Base-by-base conservation (phyloP, 2,329 filamentous ascomycete species). In the Fusarium sublunatum region DNA sequence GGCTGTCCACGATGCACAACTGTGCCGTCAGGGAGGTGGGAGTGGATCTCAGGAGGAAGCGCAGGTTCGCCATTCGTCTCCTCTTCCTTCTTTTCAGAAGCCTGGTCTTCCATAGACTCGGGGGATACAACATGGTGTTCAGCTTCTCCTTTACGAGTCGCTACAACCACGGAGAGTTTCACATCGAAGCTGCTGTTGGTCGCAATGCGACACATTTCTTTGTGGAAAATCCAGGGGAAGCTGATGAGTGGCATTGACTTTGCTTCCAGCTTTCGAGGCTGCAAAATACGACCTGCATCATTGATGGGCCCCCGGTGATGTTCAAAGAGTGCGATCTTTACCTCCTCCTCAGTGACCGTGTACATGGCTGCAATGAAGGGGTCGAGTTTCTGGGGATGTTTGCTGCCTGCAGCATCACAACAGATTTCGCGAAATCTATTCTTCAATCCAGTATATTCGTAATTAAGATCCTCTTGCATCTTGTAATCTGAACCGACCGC, bases 171-270 rank as follows among this genome's bases (percentile, higher is more conserved):
- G 4, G 61, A 60, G 11, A 62, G 61, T 31, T 62, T 67, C 9
- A 66, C 67, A 25, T 68, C 64, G 41, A 48, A 25, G 19, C 40
- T 24, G n/a, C 57, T 70, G 68, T n/a, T 49, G 59, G 13, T 61
- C 62, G 3, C 71, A 28, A 78, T 68, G 12, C 74, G 71, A 34
- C 74, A 71, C 66, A 78, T 63, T 26, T 92, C 85, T 40, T 84
- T 82, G 11, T 88, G 82, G 64, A 98, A 96, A 2, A 98, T 80
- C 95, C 95, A 99, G 0, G 95, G 94, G 69, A 97, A 98, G 57
- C 90, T 95, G 68, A 97, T 95, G 8, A 98, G 79, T 0, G 95
- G 94, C 82, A 93, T 89, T 3, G 79, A 77, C 8, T 79, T 79
- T 3, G 80, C 70, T 10, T 75, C 60, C 7, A 60, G 58, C 25